phyloP scores from a whole-genome alignment of 148 eudicot species.

The Hydrangea macrophylla region DNA sequence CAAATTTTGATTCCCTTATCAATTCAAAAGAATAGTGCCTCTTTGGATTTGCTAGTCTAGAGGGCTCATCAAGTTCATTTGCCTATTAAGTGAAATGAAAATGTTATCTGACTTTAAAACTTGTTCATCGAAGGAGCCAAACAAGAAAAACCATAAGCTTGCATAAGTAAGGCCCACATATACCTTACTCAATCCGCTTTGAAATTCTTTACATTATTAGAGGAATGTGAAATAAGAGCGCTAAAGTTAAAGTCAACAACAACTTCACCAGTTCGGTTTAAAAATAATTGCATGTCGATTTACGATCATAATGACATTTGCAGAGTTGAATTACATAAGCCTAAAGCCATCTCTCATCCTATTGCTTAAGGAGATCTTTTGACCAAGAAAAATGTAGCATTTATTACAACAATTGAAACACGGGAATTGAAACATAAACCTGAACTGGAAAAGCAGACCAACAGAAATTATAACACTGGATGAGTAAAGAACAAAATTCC shows the following conservation, averaged over 20 bases:
- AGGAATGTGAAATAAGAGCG: not conserved
- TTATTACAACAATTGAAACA: no score
- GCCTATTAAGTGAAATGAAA: not conserved
- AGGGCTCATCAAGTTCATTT: constrained; percentile 1
- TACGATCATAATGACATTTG: not conserved
- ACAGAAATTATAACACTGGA: no score
- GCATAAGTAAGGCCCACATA: not conserved
- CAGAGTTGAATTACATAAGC: not conserved
- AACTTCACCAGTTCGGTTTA: not conserved
- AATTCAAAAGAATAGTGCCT: not conserved
- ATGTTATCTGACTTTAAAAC: not conserved
- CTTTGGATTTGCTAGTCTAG: not conserved
- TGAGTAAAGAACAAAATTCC: no score
- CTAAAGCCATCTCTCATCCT: not conserved
- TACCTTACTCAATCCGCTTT: not conserved
- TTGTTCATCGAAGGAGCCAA: not conserved
- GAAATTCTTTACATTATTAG: not conserved
- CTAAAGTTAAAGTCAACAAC: not conserved
- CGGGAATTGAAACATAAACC: no score
- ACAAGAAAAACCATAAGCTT: not conserved
- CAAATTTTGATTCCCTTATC: not conserved
- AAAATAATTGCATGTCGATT: not conserved
- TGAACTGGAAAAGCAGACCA: no score
- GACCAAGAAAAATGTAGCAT: not conserved
- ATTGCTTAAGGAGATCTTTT: not conserved